Base-by-base conservation (phyloP, 352 stramenopile species). In the Globisporangium nagaii region DNA sequence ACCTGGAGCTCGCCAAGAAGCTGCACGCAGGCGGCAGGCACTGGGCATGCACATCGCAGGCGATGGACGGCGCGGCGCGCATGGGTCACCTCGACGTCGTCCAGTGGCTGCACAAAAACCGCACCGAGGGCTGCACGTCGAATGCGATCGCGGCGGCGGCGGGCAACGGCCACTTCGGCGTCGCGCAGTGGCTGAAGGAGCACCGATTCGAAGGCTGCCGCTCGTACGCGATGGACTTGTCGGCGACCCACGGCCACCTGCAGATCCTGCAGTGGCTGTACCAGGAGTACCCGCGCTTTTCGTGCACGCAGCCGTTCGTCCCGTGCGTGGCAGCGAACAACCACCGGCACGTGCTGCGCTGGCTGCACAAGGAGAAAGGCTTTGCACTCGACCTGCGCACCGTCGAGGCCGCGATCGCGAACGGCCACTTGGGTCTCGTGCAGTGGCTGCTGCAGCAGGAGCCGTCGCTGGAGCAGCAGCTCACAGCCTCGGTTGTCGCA, bases 261-360 rank as follows among this genome's bases (percentile, higher is more conserved):
- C 51, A 71, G 0, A 65, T 84, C 5, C 40, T 84, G 7, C 68
- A 75, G n/a, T 84, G 71, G 70, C 51, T 84, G 2, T 62, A 66
- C 37, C 49, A 52, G 25, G 52, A 66, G 3, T 76, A 68, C 37
- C 57, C 63, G 4, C 50, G 61, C 20, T 71, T 71, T 25, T 60
- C 58, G 43, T 74, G 65, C 40, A 72, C 68, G 15, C 41, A 63
- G 47, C 49, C 65, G 7, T 74, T 73, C 40, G 13, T 74, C 11
- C 56, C 65, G 30, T 73, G 65, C 22, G 63, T 70, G 3, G 65
- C 68, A 34, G 58, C 56, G 4, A 66, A 72, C 7, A 65, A 65
- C n/a, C 63, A 75, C 51, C 58, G 62, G 22, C 60, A 73, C 45
- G 68, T 67, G 12, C 48, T 78, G 17, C 37, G 63, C 17, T 73